These are phyloP conservation scores for Berberis thunbergii DNA, from an alignment of 164 flowering plant species.

Conservation along the genomic window DNA sequence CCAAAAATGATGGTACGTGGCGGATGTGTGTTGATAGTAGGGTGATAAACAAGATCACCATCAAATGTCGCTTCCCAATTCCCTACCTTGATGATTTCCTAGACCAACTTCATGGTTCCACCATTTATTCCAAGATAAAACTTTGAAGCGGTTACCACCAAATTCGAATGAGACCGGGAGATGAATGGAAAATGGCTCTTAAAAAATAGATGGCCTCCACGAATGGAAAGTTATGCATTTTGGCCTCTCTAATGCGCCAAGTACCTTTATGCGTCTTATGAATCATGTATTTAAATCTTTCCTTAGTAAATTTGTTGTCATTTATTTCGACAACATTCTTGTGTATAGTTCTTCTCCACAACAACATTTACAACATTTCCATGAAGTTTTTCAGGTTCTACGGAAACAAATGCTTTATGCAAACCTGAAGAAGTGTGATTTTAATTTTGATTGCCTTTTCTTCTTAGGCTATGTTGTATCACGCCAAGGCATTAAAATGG, in stretches of 20 bases:
- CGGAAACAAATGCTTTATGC: not conserved
- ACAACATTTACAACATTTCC: slow-evolving; percentile 4
- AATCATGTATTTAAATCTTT: slow-evolving; percentile 1
- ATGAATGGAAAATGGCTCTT: not conserved
- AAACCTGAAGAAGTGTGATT: not conserved
- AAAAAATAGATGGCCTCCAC: not conserved
- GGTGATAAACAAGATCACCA: not conserved
- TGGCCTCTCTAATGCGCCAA: not conserved
- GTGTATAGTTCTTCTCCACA: not conserved
- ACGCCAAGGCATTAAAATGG: not conserved
- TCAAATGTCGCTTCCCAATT: not conserved
- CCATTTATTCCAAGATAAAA: not conserved
- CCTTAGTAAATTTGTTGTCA: slow-evolving; percentile 5
- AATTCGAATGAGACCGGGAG: not conserved
- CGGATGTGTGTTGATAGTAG: slow-evolving; percentile 1
- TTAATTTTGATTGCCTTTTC: not conserved
- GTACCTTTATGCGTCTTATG: not conserved
- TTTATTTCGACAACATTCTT: slow-evolving; percentile 10
- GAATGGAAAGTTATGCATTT: not conserved
- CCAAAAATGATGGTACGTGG: not conserved
- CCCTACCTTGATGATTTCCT: not conserved
- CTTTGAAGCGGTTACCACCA: not conserved
- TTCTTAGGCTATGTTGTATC: slow-evolving; percentile 1
- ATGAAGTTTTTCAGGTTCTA: not conserved
- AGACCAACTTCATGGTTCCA: not conserved